Evolutionary conservation across 106 monocot species (phyloP), one percentile per base, ranked within the genome.

Genomic region (Cymbidium sinense): DNA sequence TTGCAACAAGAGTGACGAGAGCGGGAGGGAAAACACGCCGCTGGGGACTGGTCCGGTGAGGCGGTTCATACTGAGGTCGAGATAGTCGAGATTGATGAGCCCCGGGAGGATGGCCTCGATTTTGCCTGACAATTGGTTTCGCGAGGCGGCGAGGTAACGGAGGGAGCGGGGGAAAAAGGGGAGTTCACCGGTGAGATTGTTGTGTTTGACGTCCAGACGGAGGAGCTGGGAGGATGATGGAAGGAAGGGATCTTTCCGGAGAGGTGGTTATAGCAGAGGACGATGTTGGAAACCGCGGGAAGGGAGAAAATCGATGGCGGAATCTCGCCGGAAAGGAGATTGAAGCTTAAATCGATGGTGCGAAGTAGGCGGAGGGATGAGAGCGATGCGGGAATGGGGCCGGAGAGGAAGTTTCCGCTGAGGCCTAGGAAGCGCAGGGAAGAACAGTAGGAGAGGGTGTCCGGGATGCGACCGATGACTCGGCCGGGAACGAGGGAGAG

Each of bases 271-370:
- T 91, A 86, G 78, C 84, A 86, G 62, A 91, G 83, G 70, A 91
- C 82, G 67, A 88, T 47, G 50, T 88, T 86, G 62, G 88, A 81
- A 29, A 91, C 77, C 0, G 67, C 13, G 8, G 88, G 86, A 19
- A 83, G 65, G 12, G 70, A 33, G 43, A 73, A 21, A 20, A 87
- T 47, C 6, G 86, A 52, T 0, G 54, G 74, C 6, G 91, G 91
- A 29, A 91, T 81, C 0, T 31, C 6, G 50, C 91, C 91, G 70
- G 88, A 84, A 64, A 91, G 80, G 19, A 86, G 79, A 77, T 91
- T 91, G 84, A 78, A 91, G 86, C 91, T 91, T 50, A 91, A 77
- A 58, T 91, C 91, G 39, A 91, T 76, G 17, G 91, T 91, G 11
- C 82, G 84, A 75, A 91, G 80, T 25, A 52, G 67, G 50, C 41